phyloP scores from a whole-genome alignment of 2,329 filamentous ascomycete species.

The Stemphylium lycopersici region DNA sequence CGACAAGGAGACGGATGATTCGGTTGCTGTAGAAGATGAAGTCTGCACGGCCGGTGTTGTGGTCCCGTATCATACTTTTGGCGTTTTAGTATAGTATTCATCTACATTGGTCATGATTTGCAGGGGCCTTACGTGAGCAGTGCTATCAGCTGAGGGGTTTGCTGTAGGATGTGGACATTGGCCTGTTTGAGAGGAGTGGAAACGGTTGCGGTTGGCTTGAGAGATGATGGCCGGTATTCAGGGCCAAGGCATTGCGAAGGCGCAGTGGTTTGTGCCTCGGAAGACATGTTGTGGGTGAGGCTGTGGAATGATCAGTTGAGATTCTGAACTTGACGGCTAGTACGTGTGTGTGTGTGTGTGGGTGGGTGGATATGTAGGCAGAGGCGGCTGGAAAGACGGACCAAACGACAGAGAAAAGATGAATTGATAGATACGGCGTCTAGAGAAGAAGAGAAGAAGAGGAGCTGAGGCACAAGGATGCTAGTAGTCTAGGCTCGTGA shows the following conservation, averaged over 20 bases:
- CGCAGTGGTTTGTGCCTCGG: constrained; percentile 39
- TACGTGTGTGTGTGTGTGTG: neutral
- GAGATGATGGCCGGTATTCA: constrained; percentile 73
- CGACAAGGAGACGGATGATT: constrained; percentile 93
- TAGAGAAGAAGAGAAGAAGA: constrained; percentile 29
- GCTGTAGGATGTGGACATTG: constrained; percentile 87
- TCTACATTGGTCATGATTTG: constrained; percentile 6
- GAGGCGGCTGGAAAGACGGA: constrained; percentile 17
- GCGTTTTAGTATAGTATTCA: constrained; percentile 8
- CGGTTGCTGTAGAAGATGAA: constrained; percentile 99
- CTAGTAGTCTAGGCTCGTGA: constrained; percentile 40
- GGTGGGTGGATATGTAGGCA: constrained; percentile 15
- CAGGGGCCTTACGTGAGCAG: constrained; percentile 81
- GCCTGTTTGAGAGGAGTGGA: constrained; percentile 81
- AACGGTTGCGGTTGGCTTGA: constrained; percentile 87
- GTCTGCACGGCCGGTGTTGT: constrained; percentile 86
- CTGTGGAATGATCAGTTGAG: constrained; percentile 7
- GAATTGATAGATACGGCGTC: constrained; percentile 20
- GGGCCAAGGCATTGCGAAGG: constrained; percentile 74
- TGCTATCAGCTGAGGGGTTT: constrained; percentile 96
- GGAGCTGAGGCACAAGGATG: constrained; percentile 21
- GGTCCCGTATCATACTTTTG: constrained; percentile 89
- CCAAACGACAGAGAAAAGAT: constrained; percentile 15
- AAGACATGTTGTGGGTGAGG: constrained; percentile 32
- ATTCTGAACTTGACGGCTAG: neutral